Evolutionary conservation across 2,329 filamentous ascomycete genomes (phyloP), one percentile per base, ranked within the genome.

Genomic region (Penicillium hordei): DNA sequence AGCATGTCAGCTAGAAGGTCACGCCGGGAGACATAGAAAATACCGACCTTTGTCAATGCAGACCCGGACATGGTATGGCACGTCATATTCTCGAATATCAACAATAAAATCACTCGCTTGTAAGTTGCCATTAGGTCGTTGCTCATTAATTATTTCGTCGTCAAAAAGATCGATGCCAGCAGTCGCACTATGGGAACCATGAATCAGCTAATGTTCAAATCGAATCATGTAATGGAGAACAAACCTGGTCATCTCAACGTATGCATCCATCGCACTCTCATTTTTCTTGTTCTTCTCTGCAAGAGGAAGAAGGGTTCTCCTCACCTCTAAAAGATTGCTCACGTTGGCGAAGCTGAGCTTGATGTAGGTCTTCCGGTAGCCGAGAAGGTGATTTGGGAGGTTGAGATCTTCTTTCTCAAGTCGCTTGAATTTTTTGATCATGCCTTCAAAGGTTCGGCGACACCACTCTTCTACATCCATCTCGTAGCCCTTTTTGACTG

Each of bases 61-160:
- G 79, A 99, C 93, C 84, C 94, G 87, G 72, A 99, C 94, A 81
- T 99, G 94, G 81, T 99, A 99, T 64, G 94, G 95, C 70, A 99
- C 95, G 78, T 99, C 94, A 77, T 96, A 99, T 81, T 99, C 94
- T 82, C 94, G 88, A 75, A 99, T 96, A 83, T 99, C 95, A 79
- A 97, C 85, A 83, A 99, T 92, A 76, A 89, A 97, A 82, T 97
- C 93, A 82, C 92, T 96, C 58, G 93, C 92, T 76, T 97, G 93
- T 67, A 88, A 82, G 79, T 91, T 88, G 74, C 83, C 84, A 80
- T 88, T 92, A 79, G 83, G 81, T 83, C 88, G 87, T 87, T 83
- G 85, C 75, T 94, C 89, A 74, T 92, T 85, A 77, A 89, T 85
- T 84, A 90, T 84, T 83, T 93, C 90, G 74, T 90, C 86, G 75